Base-by-base conservation (phyloP, 805 yeast genomes). In the Wickerhamiella occidentalis region DNA sequence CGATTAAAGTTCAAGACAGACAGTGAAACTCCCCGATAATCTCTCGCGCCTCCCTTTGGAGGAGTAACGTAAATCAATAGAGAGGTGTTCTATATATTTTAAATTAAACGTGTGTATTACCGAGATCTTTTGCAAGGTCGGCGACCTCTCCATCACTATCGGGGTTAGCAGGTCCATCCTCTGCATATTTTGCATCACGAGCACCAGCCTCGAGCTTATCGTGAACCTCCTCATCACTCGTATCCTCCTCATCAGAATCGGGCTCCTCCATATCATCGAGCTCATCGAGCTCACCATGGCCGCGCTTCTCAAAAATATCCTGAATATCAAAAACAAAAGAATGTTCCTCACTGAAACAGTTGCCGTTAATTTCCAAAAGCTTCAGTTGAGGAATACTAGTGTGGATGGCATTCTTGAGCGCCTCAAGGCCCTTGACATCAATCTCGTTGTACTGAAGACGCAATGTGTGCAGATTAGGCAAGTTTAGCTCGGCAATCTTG, bases 221-320 rank as follows among this genome's bases (percentile, higher is more conserved):
- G 45, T 77, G 85, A 43, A 75, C 81, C 42, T 76, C 85, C 45
- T 74, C 74, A 13, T 69, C 77, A 2, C 70, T 80, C 4, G 72
- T 79, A 9, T 74, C 80, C 17, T 74, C 81, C 19, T 79, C 85
- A 21, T 77, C 84, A 44, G 78, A 77, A 54, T 78, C 78, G 30
- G 75, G 70, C 64, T 86, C 96, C 69, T 90, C 98, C 68, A 92
- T 76, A 58, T 92, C 98, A 58, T 90, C 97, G 45, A 92, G 73
- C 62, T 92, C 98, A 59, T 90, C 95, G 29, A 92, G 69, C 63
- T 82, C 90, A 53, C 94, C 95, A 51, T 69, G 66, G 0, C 88
- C 92, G 60, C 86, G 77, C 36, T 72, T 75, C 50, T 76, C 84
- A 57, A 90, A 86, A 15, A 79, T 64, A 18, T 70, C 76, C 44